Percentiles rank a stretch among this genome's conserved stretches.
Evolutionary conservation across 2,329 filamentous ascomycete genomes (phyloP).

Genomic region (Clonostachys rosea): DNA sequence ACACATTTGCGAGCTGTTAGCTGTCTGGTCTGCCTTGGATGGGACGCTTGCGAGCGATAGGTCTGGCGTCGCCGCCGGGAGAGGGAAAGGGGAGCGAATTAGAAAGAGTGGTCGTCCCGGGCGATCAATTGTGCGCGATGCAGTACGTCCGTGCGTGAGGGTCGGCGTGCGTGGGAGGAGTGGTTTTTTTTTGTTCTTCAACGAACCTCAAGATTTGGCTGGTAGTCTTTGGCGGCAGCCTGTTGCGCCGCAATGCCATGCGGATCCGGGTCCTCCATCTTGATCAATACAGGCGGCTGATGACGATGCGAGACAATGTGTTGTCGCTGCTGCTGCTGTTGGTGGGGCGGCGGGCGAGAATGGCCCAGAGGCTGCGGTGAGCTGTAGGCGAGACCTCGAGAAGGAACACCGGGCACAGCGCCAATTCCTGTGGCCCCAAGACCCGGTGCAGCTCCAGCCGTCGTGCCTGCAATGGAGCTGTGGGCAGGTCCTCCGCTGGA

Average conservation of each 20-base stretch:
- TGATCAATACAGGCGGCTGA: slow-evolving; percentile 7
- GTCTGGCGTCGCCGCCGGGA: too few species aligned
- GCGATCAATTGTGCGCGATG: too few species aligned
- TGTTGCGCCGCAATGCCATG: slow-evolving; percentile 54
- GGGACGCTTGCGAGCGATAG: neutral
- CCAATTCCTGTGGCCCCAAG: neutral
- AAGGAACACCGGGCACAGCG: neutral
- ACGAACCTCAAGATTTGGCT: slow-evolving; percentile 51
- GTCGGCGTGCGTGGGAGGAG: too few species aligned
- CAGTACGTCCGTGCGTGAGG: too few species aligned
- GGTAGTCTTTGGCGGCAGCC: slow-evolving; percentile 54
- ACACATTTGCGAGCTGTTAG: neutral
- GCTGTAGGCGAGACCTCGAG: neutral
- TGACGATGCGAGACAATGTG: slow-evolving; percentile 4
- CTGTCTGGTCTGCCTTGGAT: neutral
- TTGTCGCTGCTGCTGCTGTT: neutral
- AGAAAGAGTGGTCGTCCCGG: too few species aligned
- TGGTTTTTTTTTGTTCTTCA: too few species aligned
- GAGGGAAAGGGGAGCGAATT: too few species aligned
- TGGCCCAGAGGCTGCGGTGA: neutral
- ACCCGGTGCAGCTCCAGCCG: neutral
- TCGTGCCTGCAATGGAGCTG: neutral
- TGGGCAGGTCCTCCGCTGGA: neutral
- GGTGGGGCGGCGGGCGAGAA: neutral
- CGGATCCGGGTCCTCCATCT: slow-evolving; percentile 25